Evolutionary conservation across 192 early-diverging fungal genomes (phyloP).

Genomic region (Polychytrium aggregatum): DNA sequence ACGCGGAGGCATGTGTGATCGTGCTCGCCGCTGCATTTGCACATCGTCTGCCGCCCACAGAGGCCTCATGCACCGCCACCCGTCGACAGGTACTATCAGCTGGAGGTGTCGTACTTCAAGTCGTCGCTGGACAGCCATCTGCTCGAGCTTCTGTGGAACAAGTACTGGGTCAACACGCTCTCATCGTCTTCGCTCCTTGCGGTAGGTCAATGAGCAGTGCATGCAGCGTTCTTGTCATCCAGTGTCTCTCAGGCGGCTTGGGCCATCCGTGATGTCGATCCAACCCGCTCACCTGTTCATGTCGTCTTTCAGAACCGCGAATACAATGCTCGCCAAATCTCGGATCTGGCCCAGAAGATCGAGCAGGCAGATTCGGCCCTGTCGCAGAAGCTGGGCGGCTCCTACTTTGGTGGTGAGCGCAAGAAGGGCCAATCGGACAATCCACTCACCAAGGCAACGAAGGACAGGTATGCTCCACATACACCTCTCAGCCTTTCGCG

Average conservation of each 20-base stretch:
- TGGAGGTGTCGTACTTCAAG: constrained; percentile 88
- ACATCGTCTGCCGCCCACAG: no score
- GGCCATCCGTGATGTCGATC: no score
- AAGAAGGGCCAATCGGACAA: constrained; percentile 54
- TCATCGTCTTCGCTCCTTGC: constrained; percentile 83
- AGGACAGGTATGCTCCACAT: constrained; percentile 41
- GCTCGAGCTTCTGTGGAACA: constrained; percentile 90
- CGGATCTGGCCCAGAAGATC: constrained; percentile 72
- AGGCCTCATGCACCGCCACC: no score
- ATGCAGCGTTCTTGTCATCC: no score
- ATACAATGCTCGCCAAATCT: constrained; percentile 64
- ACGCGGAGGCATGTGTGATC: no score
- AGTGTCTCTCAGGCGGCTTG: no score
- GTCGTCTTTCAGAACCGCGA: constrained; percentile 70
- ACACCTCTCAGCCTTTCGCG: no score
- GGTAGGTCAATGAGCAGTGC: no score
- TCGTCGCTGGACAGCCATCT: constrained; percentile 76
- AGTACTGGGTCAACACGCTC: constrained; percentile 96
- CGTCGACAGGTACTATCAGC: constrained; percentile 91
- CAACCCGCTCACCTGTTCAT: no score
- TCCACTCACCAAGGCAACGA: constrained; percentile 54
- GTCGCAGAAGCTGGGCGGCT: constrained; percentile 17
- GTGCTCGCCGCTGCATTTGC: no score
- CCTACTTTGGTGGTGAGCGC: constrained; percentile 8
- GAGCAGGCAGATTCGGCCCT: constrained; percentile 58